Percentiles rank a stretch among this genome's conserved stretches.
Evolutionary conservation across 2,329 filamentous ascomycete genomes (phyloP).

Genomic region (Monosporascus sp.): DNA sequence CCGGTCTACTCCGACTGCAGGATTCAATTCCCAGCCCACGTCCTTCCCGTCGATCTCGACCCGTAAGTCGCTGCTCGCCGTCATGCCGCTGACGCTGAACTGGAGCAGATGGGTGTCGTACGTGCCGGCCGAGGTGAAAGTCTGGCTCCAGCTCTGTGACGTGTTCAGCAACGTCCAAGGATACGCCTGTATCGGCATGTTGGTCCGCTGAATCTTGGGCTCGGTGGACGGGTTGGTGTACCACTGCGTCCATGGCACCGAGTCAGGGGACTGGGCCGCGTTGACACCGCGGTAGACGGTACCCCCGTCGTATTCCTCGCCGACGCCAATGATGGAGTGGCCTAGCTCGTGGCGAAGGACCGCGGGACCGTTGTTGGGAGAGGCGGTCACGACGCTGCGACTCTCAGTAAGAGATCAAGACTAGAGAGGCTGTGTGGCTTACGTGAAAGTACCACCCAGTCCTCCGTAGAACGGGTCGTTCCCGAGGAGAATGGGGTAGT

Average conservation of each 20-base stretch:
- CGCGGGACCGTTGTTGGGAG: slow-evolving; percentile 20
- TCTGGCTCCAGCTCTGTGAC: slow-evolving; percentile 18
- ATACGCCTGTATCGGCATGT: slow-evolving; percentile 27
- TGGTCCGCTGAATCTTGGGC: slow-evolving; percentile 21
- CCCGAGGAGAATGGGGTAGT: slow-evolving; percentile 26
- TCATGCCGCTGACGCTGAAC: slow-evolving; percentile 24
- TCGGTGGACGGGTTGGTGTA: slow-evolving; percentile 20
- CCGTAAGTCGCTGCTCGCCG: slow-evolving; percentile 18
- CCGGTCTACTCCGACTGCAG: slow-evolving; percentile 20
- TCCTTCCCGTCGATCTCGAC: slow-evolving; percentile 24
- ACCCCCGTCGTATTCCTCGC: slow-evolving; percentile 26
- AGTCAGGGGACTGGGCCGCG: slow-evolving; percentile 12
- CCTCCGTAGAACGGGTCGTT: slow-evolving; percentile 25
- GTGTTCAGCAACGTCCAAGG: slow-evolving; percentile 26
- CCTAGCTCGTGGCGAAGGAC: slow-evolving; percentile 26
- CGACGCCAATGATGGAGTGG: slow-evolving; percentile 26
- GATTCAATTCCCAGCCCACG: slow-evolving; percentile 23
- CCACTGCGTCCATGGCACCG: slow-evolving; percentile 23
- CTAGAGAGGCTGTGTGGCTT: slow-evolving; percentile 1
- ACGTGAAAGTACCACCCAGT: slow-evolving; percentile 25
- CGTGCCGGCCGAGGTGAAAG: slow-evolving; percentile 21
- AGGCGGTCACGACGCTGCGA: slow-evolving; percentile 21
- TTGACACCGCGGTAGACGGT: slow-evolving; percentile 22
- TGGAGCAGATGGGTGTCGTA: slow-evolving; percentile 23
- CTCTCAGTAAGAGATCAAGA: neutral